Percentiles rank a stretch among this genome's conserved stretches.
These are phyloP conservation scores for Penicillium sclerotiorum DNA, from an alignment of 2,329 filamentous ascomycete species.

Conservation along the genomic window DNA sequence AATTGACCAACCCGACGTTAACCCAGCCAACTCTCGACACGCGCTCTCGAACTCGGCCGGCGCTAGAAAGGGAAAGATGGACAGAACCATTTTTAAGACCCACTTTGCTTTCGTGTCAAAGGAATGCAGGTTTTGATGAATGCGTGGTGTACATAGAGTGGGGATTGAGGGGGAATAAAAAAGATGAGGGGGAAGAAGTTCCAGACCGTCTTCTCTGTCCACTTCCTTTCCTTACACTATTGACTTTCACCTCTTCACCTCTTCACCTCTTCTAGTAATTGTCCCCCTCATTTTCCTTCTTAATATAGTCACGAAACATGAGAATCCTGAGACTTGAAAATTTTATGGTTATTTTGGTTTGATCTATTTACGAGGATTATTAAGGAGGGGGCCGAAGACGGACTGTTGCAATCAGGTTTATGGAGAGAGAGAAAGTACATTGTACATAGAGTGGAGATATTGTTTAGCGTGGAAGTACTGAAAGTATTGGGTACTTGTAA, in stretches of 20 bases:
- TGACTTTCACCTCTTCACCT: no score
- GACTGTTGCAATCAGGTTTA: neutral
- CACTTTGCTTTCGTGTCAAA: conserved; percentile 10
- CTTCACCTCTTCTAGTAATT: no score
- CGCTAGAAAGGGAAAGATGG: conserved; percentile 62
- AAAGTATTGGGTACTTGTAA: conserved; percentile 3
- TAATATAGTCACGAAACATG: no score
- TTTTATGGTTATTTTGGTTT: neutral
- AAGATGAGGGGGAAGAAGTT: neutral
- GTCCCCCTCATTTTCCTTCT: no score
- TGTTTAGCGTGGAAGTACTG: neutral
- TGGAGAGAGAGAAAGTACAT: neutral
- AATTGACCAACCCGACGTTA: conserved; percentile 43
- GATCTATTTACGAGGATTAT: neutral
- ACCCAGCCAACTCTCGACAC: conserved; percentile 60
- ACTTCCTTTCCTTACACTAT: no score
- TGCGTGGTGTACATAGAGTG: neutral
- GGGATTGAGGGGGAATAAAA: neutral
- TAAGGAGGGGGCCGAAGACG: neutral
- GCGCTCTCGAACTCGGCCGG: conserved; percentile 65
- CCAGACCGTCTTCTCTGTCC: no score
- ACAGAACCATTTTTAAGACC: conserved; percentile 16
- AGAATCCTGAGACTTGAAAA: no score
- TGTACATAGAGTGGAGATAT: neutral
- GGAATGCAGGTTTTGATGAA: conserved; percentile 3